Evolutionary conservation across 1,284 basidiomycete genomes (phyloP).

Genomic region (Ganoderma lucidum): DNA sequence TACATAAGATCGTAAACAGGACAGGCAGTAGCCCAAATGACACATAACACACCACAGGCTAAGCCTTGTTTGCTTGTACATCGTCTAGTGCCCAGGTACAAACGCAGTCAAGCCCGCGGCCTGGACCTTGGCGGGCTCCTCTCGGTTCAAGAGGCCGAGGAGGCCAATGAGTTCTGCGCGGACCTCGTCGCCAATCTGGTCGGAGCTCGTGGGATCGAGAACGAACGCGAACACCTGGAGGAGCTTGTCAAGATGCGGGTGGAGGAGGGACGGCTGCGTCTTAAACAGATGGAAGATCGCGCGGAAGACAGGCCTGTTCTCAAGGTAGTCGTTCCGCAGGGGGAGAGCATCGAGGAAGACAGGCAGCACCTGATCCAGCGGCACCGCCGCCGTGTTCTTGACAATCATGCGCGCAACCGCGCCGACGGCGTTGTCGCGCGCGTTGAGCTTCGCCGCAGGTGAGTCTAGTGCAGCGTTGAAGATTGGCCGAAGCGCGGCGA

Average conservation of each 20-base stretch:
- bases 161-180: slow-evolving; percentile 80
- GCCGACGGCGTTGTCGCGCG: slow-evolving; percentile 96
- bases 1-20: slow-evolving; percentile 22
- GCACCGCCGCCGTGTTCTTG: slow-evolving; percentile 84
- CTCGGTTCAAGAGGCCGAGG: slow-evolving; percentile 76
- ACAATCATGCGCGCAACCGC: slow-evolving; percentile 91
- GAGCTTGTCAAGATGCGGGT: slow-evolving; percentile 84
- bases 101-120: slow-evolving; percentile 73
- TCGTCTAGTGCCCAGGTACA: slow-evolving; percentile 42
- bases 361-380: slow-evolving; percentile 91
- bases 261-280: slow-evolving; percentile 74
- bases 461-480: slow-evolving; percentile 76
- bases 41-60: slow-evolving; percentile 12
- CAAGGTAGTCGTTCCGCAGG: slow-evolving; percentile 87
- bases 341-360: slow-evolving; percentile 87
- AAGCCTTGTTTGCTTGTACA: neutral
- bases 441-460: slow-evolving; percentile 76
- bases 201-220: slow-evolving; percentile 75
- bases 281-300: slow-evolving; percentile 92
- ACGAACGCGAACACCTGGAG: slow-evolving; percentile 88
- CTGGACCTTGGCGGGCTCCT: slow-evolving; percentile 79
- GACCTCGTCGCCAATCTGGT: slow-evolving; percentile 83
- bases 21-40: slow-evolving; percentile 20
- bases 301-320: slow-evolving; percentile 91
- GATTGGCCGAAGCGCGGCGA: slow-evolving; percentile 83